phyloP scores from a whole-genome alignment of 768 basidiomycete species.

The Amyloporia xantha region DNA sequence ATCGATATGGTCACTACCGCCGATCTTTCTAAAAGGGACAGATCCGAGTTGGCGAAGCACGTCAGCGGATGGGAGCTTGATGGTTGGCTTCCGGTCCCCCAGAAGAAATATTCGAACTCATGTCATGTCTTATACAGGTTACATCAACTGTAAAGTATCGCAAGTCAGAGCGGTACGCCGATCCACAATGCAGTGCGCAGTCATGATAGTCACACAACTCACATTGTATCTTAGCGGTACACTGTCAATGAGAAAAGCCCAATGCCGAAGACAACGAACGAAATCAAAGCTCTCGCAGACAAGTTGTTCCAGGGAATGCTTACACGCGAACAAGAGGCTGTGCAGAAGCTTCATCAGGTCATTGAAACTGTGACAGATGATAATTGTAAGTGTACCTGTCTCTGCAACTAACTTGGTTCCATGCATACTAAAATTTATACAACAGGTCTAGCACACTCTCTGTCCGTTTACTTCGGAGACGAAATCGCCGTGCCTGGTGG shows the following conservation, averaged over 20 bases:
- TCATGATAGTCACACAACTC: not conserved
- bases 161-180: constrained; percentile 32
- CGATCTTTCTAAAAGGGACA: constrained; percentile 19
- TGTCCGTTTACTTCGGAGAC: constrained; percentile 42
- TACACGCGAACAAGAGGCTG: constrained; percentile 35
- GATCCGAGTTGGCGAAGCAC: constrained; percentile 28
- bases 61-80: constrained; percentile 35
- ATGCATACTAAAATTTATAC: not conserved
- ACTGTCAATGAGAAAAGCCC: constrained; percentile 21
- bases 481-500: constrained; percentile 31
- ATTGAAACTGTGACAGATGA: constrained; percentile 31
- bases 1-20: constrained; percentile 31
- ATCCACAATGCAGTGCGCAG: not conserved
- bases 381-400: constrained; percentile 26
- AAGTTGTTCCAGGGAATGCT: constrained; percentile 32
- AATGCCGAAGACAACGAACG: constrained; percentile 28
- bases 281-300: constrained; percentile 28
- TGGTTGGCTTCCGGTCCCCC: constrained; percentile 17
- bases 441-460: constrained; percentile 34
- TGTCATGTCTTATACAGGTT: constrained; percentile 18
- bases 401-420: not conserved
- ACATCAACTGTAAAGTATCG: constrained; percentile 27
- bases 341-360: constrained; percentile 33
- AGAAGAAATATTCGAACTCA: not conserved
- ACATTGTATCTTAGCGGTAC: constrained; percentile 27